Percentiles rank a stretch among this genome's conserved stretches.
These are phyloP conservation scores for Pilobolus umbonatus DNA, from an alignment of 192 early-diverging fungal genomes.

Conservation along the genomic window DNA sequence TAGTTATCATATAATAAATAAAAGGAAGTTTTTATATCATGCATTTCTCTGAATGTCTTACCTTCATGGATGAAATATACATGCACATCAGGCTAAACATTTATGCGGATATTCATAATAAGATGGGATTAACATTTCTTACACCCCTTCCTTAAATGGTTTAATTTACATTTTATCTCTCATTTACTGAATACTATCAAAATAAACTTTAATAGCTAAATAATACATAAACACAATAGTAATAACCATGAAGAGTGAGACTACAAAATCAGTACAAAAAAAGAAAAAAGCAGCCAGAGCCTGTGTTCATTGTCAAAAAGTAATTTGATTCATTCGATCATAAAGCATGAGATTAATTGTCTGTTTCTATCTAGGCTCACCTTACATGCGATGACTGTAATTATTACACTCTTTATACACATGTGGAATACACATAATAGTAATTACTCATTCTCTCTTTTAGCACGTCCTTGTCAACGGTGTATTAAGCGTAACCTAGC, in stretches of 20 bases:
- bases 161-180: too few species aligned
- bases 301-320: constrained; percentile 70
- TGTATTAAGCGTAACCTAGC: constrained; percentile 80
- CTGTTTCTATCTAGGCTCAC: constrained; percentile 40
- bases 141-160: too few species aligned
- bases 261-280: constrained; percentile 11
- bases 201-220: too few species aligned
- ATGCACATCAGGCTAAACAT: too few species aligned
- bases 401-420: constrained; percentile 2
- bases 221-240: too few species aligned
- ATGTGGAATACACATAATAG: not conserved
- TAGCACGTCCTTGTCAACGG: constrained; percentile 80
- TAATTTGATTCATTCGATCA: not conserved
- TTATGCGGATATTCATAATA: too few species aligned
- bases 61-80: too few species aligned
- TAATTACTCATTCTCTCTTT: not conserved
- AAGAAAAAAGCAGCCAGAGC: constrained; percentile 37
- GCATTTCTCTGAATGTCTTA: too few species aligned
- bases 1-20: too few species aligned
- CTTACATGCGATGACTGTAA: constrained; percentile 72
- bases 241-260: constrained; percentile 1
- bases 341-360: not conserved
- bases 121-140: too few species aligned
- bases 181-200: too few species aligned
- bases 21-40: too few species aligned